These are phyloP conservation scores for Coriolopsis trogii DNA, from an alignment of 1,284 basidiomycete genomes.

Conservation along the genomic window DNA sequence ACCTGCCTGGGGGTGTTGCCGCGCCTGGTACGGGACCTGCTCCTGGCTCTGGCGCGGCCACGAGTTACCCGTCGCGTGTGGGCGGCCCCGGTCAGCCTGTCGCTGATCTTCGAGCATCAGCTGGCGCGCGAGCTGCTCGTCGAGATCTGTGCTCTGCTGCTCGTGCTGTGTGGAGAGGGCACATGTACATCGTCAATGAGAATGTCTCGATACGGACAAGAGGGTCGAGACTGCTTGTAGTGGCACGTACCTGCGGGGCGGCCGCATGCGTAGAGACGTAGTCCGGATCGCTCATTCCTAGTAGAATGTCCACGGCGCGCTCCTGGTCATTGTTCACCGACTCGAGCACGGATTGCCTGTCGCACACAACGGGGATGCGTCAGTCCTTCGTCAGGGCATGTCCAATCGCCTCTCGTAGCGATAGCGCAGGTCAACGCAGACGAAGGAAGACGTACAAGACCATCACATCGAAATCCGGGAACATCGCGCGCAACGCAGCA, in stretches of 20 bases:
- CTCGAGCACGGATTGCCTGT: conserved; percentile 66
- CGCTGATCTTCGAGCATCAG: conserved; percentile 71
- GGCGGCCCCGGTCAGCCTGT: conserved; percentile 28
- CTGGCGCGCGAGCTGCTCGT: conserved; percentile 74
- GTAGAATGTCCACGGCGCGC: conserved; percentile 68
- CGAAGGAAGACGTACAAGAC: conserved; percentile 54
- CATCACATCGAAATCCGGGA: conserved; percentile 76
- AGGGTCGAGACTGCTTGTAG: too few species aligned
- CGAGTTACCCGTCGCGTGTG: conserved; percentile 28
- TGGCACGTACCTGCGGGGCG: conserved; percentile 27
- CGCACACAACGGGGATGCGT: not conserved
- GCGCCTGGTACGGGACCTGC: conserved; percentile 27
- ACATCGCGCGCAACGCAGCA: conserved; percentile 65
- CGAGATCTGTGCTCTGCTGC: conserved; percentile 47
- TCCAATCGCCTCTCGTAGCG: not conserved
- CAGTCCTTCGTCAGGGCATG: conserved; percentile 9
- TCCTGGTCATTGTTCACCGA: conserved; percentile 69
- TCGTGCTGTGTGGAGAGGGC: conserved; percentile 3
- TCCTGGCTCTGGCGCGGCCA: conserved; percentile 28
- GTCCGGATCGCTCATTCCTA: conserved; percentile 82
- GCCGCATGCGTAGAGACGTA: conserved; percentile 45
- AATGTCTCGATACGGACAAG: too few species aligned
- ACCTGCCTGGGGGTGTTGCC: conserved; percentile 20
- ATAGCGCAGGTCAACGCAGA: not conserved
- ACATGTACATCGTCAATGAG: not conserved